Base-by-base conservation (phyloP, 176 grass and related monocot species). In the Avena atlantica region DNA sequence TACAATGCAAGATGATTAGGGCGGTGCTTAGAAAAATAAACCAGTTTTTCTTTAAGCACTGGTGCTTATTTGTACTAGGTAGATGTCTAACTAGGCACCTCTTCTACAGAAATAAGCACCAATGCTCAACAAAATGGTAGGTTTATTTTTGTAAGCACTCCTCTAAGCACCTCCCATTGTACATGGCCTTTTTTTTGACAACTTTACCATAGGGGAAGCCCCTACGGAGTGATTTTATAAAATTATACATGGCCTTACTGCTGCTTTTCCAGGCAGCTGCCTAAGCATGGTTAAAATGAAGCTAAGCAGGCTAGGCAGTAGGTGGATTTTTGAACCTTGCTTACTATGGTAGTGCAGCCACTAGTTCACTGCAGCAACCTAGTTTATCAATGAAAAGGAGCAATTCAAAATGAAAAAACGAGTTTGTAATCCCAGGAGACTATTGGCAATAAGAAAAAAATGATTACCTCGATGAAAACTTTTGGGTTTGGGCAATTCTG, bases 401-500 rank as follows among this genome's bases (percentile, higher is more conserved):
- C 24, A 29, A 65, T 13, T 13, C 24, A 19, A 80, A 63, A 69
- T 59, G 9, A 2, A 67, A 74, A 85, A 68, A 2, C 15, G 66
- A 52, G 24, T 17, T 73, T 74, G 4, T 50, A 74, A 2, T 2
- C 16, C 6, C 25, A 66, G 49, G 16, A 13, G 81, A 70, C 65
- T 23, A 37, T 11, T 24, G 21, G 31, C 40, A 72, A 29, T 31
- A 76, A 85, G 9, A 47, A 10, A 77, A 6, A 12, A 34, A 27
- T 58, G 66, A 75, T 67, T 97, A 99, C 97, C 92, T 99, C 94
- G 37, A 99, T 90, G 79, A 99, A 99, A 62, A 92, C 97, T 83
- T 91, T 89, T 49, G 97, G 97, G 48, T 99, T 93, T 86, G 97
- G 97, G 65, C 97, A 99, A 14, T 92, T 97, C 83, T 99, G 97